Conservation (phyloP, 495 filamentous ascomycete genomes). For the Talaromyces borbonicus region DNA sequence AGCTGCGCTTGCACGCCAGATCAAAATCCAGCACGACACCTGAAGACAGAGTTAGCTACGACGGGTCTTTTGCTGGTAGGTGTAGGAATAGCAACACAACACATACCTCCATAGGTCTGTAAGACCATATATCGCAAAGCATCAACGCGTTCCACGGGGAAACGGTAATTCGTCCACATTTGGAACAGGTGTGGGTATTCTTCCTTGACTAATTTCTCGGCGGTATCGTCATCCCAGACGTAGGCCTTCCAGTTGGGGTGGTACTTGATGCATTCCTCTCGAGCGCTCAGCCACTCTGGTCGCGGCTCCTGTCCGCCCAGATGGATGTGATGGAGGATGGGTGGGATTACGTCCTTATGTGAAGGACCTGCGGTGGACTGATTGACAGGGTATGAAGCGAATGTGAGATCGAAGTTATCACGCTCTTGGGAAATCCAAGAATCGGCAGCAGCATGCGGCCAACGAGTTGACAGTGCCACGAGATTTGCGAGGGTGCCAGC, state of each 20-base stretch:
- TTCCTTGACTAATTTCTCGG: constrained; percentile 47
- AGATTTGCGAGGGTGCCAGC: constrained; percentile 14
- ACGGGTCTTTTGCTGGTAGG: neutral
- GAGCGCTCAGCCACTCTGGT: constrained; percentile 21
- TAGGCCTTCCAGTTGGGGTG: constrained; percentile 26
- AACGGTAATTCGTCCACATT: constrained; percentile 54
- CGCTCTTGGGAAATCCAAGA: constrained; percentile 20
- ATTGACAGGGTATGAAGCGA: constrained; percentile 22
- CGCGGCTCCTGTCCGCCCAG: constrained; percentile 17
- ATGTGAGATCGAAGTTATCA: constrained; percentile 30
- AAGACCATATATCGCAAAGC: constrained; percentile 63
- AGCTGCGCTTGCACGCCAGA: constrained; percentile 26
- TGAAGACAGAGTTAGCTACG: neutral
- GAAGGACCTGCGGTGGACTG: constrained; percentile 18
- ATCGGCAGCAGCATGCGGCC: constrained; percentile 12
- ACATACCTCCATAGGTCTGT: constrained; percentile 55
- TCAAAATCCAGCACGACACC: constrained; percentile 33
- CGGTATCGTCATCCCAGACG: constrained; percentile 53
- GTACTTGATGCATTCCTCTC: constrained; percentile 24
- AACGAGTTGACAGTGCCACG: constrained; percentile 19
- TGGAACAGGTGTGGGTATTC: constrained; percentile 61
- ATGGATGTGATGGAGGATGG: constrained; percentile 29
- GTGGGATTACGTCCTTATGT: constrained; percentile 22
- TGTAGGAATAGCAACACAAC: neutral
- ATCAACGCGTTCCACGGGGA: constrained; percentile 61